Evolutionary conservation across 2,329 filamentous ascomycete genomes (phyloP), one percentile per base, ranked within the genome.

Genomic region (Fulvia fulva): DNA sequence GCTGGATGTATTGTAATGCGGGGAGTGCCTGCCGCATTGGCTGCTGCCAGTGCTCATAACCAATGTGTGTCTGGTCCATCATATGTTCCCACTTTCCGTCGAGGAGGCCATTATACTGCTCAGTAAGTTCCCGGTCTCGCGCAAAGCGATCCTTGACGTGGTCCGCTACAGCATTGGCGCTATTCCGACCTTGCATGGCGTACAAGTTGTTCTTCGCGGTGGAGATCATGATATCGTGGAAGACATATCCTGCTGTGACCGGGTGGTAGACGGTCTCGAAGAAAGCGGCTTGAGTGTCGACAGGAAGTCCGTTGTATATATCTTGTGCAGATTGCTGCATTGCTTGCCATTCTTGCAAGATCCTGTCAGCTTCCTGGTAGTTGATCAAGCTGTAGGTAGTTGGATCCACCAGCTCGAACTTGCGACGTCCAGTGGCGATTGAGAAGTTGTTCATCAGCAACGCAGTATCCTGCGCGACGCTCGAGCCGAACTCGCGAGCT

Each of bases 221-320:
- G 1, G 75, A 76, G 45, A 83, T 76, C 65, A 80, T 76, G 58
- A 83, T 81, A 59, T 82, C 77, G 62, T 84, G 76, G 41, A 84
- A 79, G 47, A 81, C 82, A 26, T 80, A 77, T 21, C 82, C 84
- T 3, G 83, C 83, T 19, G 82, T 75, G 14, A 82, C 78, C 0
- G 85, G 84, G 60, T 87, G 84, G 8, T 85, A 75, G 5, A 87
- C 77, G 63, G 83, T 80, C 68, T 88, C 78, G 69, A 85, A 87
- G 68, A 84, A 89, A 1, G 86, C 79, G 0, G 85, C 75, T 65
- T 82, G 78, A 11, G 77, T 71, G 1, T 73, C 76, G 5, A 74
- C 71, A 5, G 80, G 75, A 7, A 89, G 73, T 45, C 74, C 71
- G 57, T 83, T 77, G 61, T 86, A 83, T 3, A 88, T 73, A 1